Percentiles rank a stretch among this genome's conserved stretches.
Evolutionary conservation across 345 rosid species (phyloP).

Genomic region (Salix purpurea): DNA sequence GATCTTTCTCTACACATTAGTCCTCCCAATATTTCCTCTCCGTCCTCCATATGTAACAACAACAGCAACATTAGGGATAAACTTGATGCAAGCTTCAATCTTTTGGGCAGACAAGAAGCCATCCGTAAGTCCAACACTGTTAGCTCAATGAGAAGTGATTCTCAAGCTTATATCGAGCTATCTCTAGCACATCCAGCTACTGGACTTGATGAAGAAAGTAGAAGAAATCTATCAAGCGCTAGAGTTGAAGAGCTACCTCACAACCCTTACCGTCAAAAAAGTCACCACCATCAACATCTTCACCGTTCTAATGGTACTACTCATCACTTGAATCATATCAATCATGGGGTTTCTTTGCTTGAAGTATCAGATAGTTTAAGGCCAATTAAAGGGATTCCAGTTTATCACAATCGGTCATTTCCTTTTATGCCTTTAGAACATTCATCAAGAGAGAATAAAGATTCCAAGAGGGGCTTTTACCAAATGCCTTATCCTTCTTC

Average conservation of each 20-base stretch:
- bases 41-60: slow-evolving; percentile 17
- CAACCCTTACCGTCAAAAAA: slow-evolving; percentile 21
- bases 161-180: slow-evolving; percentile 35
- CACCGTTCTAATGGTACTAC: background rate
- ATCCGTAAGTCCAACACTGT: slow-evolving; percentile 15
- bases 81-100: slow-evolving; percentile 13
- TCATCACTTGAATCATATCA: slow-evolving; percentile 15
- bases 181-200: slow-evolving; percentile 38
- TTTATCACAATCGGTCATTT: slow-evolving; percentile 65
- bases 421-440: slow-evolving; percentile 38
- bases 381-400: slow-evolving; percentile 81
- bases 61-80: slow-evolving; percentile 1
- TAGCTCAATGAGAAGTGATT: slow-evolving; percentile 10
- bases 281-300: slow-evolving; percentile 10
- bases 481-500: slow-evolving; percentile 38
- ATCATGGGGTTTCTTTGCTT: slow-evolving; percentile 27
- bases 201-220: background rate
- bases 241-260: slow-evolving; percentile 17
- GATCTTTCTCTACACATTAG: slow-evolving; percentile 75
- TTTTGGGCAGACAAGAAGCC: slow-evolving; percentile 6
- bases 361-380: slow-evolving; percentile 43
- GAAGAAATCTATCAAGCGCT: slow-evolving; percentile 2
- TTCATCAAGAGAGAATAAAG: slow-evolving; percentile 28
- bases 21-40: slow-evolving; percentile 39
- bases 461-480: slow-evolving; percentile 41